Percentiles rank a stretch among this genome's conserved stretches.
These are phyloP conservation scores for Holtermanniella nyarrowii DNA, from an alignment of 768 basidiomycete genomes.

Conservation along the genomic window DNA sequence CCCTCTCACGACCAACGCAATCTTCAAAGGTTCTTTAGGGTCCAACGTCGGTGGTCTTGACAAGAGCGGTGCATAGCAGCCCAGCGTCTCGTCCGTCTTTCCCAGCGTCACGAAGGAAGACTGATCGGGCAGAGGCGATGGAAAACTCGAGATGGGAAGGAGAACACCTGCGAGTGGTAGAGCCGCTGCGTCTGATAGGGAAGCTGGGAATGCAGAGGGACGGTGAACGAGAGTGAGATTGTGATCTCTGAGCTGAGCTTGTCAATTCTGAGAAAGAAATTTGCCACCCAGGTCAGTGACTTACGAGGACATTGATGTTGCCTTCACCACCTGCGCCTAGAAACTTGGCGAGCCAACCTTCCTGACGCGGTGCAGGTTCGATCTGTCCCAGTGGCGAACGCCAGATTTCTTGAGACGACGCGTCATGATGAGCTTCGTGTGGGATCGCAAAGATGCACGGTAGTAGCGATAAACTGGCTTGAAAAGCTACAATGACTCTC, in stretches of 20 bases:
- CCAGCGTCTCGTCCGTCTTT: neutral
- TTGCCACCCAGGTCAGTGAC: conserved; percentile 6
- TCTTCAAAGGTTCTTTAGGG: conserved; percentile 40
- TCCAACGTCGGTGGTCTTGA: neutral
- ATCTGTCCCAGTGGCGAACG: too few relatives aligned
- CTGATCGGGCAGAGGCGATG: conserved; percentile 16
- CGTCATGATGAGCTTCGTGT: too few relatives aligned
- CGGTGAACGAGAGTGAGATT: conserved; percentile 36
- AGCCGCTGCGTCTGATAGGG: conserved; percentile 4
- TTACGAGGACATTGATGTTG: conserved; percentile 19
- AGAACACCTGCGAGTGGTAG: conserved; percentile 25
- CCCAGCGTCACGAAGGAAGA: neutral
- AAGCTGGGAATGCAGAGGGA: conserved; percentile 33
- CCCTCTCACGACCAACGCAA: conserved; percentile 83
- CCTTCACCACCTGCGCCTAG: conserved; percentile 29
- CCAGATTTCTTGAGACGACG: too few relatives aligned
- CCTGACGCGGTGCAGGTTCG: too few relatives aligned
- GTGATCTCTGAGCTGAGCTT: neutral
- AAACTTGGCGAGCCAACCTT: conserved; percentile 20
- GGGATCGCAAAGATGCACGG: too few relatives aligned
- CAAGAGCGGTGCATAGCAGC: neutral
- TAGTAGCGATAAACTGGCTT: too few relatives aligned
- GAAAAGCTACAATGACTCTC: too few relatives aligned
- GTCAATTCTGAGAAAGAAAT: neutral
- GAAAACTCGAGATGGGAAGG: conserved; percentile 14